Base-by-base conservation (phyloP, 768 basidiomycete species). In the Gymnopilus dilepis region DNA sequence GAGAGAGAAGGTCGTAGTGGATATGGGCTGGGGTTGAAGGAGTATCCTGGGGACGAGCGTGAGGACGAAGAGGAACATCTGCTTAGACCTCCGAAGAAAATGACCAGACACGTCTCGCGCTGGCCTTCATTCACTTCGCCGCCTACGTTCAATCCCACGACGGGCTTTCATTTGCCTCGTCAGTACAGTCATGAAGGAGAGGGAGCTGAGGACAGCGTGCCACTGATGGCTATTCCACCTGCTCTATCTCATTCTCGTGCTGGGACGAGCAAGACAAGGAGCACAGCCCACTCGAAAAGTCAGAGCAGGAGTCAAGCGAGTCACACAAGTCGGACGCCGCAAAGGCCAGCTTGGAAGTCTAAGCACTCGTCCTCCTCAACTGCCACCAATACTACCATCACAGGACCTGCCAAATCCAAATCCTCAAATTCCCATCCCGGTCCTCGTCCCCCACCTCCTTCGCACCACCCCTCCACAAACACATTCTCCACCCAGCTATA, bases 61-160 rank as follows among this genome's bases (percentile, higher is more conserved):
- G 26, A 30, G 9, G 54, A 53, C 12, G 21, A 21, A 28, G 51
- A 52, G 26, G 40, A 43, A 12, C 21, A 51, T 4, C 47, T 26
- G 33, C 30, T 4, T n/a, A 59, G 7, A 47, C 57, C 54, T 47
- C 60, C 21, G 28, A 56, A n/a, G 59, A 59, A 19, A 4, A 50
- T 30, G 38, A 38, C 12, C 28, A 15, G 13, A 40, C 37, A 15
- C 51, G 40, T n/a, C 21, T 48, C 19, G 21, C 56, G 65, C 7
- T 69, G 68, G 68, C 68, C 68, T 12, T 67, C 68, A 22, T 65
- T 61, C 45, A 56, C 56, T 26, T 55, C 65, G 50, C 63, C 59
- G 31, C 68, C 68, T 13, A 30, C 45, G 0, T 67, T 66, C 28
- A 61, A 69, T 40, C 45, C 56, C 0, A 22, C 28, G 4, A 34